Percentiles rank a stretch among this genome's conserved stretches.
These are phyloP conservation scores for Melanomma pulvis-pyrius DNA, from an alignment of 495 filamentous ascomycete genomes.

Conservation along the genomic window DNA sequence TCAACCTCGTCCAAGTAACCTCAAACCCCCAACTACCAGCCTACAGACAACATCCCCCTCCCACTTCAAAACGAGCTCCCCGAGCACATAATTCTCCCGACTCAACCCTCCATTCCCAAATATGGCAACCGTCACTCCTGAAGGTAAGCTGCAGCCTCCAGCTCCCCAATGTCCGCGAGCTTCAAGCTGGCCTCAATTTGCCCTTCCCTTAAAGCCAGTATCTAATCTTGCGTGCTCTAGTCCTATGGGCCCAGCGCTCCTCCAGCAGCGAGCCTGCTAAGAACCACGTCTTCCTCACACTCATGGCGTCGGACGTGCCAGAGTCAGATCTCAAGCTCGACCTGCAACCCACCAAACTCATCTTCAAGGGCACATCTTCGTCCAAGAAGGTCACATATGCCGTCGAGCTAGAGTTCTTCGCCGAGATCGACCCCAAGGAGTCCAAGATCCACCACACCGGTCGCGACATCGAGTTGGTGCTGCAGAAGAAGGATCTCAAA, in stretches of 20 bases:
- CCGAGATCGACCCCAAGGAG: slow-evolving; percentile 81
- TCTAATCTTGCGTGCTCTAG: slow-evolving; percentile 50
- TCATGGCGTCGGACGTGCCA: slow-evolving; percentile 80
- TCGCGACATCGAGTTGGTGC: slow-evolving; percentile 82
- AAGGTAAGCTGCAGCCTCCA: slow-evolving; percentile 42
- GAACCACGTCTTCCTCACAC: slow-evolving; percentile 91
- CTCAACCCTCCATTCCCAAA: neutral
- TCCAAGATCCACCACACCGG: slow-evolving; percentile 81
- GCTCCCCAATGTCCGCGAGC: neutral
- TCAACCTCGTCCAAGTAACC: neutral
- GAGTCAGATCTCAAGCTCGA: slow-evolving; percentile 71
- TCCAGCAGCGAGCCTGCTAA: slow-evolving; percentile 74
- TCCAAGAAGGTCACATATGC: slow-evolving; percentile 81
- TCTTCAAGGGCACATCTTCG: slow-evolving; percentile 78
- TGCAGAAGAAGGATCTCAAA: slow-evolving; percentile 94
- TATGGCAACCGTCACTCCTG: slow-evolving; percentile 43
- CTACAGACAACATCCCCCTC: neutral
- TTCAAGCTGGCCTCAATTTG: neutral
- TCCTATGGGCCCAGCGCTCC: slow-evolving; percentile 97
- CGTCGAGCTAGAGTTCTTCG: slow-evolving; percentile 86
- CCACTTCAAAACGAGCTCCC: neutral
- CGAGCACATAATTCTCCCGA: neutral
- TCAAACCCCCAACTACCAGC: slow-evolving; percentile 1
- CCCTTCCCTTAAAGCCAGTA: neutral
- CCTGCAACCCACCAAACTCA: slow-evolving; percentile 73